Evolutionary conservation across 2,329 filamentous ascomycete species (phyloP), one percentile per base, ranked within the genome.

Genomic region (Colletotrichum costaricense): DNA sequence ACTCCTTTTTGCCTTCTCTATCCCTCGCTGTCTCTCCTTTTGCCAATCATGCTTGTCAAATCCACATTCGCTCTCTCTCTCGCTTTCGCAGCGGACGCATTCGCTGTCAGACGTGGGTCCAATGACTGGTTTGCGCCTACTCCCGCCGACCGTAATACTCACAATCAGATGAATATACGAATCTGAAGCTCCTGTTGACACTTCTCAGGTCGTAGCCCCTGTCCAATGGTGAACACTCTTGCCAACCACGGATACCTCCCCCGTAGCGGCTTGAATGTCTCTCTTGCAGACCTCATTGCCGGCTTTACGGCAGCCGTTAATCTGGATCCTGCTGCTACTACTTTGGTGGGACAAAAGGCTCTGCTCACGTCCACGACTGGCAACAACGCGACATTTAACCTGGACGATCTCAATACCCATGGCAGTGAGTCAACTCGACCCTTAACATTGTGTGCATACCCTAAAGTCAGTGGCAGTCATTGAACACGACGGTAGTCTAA

Each of bases 401-500:
- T 81, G 1, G 77, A 79, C 52, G 80, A 81, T 33, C 66, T 81
- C 5, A 70, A 75, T 38, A 75, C 75, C n/a, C 79, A 80, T 54
- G 74, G 74, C 55, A 9, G 74, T 79, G 22, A 72, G 72, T 63
- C 22, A 19, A 14, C 1, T 7, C 12, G 1, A n/a, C n/a, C 9
- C 24, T n/a, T 46, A 16, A 4, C 22, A 19, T 42, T 12, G 24
- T 2, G 4, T n/a, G 38, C 5, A 24, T 59, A 11, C 16, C n/a
- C 59, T 65, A 46, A 72, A 22, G 5, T 5, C 22, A 12, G 7
- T 12, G 11, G 4, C 38, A 81, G 79, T 81, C n/a, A 80, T 82
- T 66, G 81, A 82, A 63, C 80, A 81, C 69, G 81, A 82, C 66
- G 80, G 79, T 52, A 79, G 78, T 46, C 73, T 82, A 1, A 79